Percentiles rank a stretch among this genome's conserved stretches.
phyloP scores from a whole-genome alignment of 345 rosid species.

The Pistacia atlantica region DNA sequence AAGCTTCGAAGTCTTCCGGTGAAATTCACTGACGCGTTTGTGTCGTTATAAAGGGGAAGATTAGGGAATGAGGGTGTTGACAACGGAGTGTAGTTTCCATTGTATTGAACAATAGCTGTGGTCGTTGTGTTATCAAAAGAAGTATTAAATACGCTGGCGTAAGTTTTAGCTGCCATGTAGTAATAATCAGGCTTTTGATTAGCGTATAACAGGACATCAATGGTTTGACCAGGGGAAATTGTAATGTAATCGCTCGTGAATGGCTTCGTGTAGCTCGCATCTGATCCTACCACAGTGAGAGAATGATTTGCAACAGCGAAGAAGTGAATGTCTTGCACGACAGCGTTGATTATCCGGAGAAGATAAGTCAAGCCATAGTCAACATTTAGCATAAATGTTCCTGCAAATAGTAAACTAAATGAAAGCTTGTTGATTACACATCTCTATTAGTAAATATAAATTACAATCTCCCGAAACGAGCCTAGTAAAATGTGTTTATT shows the following conservation, averaged over 20 bases:
- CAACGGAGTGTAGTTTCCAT: neutral
- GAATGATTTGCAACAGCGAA: constrained; percentile 38
- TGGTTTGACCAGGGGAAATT: constrained; percentile 61
- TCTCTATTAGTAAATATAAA: too few species aligned
- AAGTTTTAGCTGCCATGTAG: constrained; percentile 56
- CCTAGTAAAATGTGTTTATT: too few species aligned
- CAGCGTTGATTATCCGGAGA: constrained; percentile 27
- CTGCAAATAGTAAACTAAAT: constrained; percentile 18
- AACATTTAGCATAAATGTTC: constrained; percentile 32
- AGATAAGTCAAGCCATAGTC: constrained; percentile 15
- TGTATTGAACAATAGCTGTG: constrained; percentile 42
- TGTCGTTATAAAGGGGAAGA: constrained; percentile 41
- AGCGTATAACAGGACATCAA: constrained; percentile 49
- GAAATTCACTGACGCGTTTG: constrained; percentile 32
- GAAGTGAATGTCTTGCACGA: constrained; percentile 37
- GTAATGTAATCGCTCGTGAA: constrained; percentile 30
- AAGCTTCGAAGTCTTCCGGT: constrained; percentile 28
- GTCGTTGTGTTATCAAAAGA: constrained; percentile 35
- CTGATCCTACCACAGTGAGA: constrained; percentile 41
- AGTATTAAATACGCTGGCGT: constrained; percentile 14
- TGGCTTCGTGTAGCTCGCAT: constrained; percentile 54
- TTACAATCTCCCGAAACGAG: too few species aligned
- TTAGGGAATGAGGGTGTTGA: constrained; percentile 29
- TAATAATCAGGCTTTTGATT: constrained; percentile 34
- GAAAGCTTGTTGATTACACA: too few species aligned